Conservation (phyloP, 2,329 filamentous ascomycete species). For the Aspergillus tamarii region DNA sequence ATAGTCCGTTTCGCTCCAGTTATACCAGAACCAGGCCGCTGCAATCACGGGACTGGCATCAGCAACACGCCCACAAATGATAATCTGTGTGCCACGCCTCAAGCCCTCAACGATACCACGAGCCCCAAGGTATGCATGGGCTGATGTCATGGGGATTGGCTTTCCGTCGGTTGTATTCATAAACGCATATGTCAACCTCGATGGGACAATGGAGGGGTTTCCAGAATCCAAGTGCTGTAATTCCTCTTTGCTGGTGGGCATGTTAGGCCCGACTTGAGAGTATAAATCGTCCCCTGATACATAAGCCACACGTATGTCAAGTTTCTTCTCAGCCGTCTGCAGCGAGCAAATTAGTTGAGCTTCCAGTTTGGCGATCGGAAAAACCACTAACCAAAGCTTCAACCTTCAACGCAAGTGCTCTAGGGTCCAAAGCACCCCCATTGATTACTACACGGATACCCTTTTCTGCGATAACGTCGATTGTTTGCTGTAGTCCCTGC, state of each 20-base stretch:
- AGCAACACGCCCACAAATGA: slow-evolving; percentile 54
- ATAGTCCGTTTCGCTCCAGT: slow-evolving; percentile 53
- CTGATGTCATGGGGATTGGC: slow-evolving; percentile 49
- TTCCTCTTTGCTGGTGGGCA: slow-evolving; percentile 35
- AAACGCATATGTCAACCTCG: slow-evolving; percentile 43
- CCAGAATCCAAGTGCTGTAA: slow-evolving; percentile 47
- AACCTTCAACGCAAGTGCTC: slow-evolving; percentile 53
- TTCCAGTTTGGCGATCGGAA: slow-evolving; percentile 3
- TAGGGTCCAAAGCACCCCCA: slow-evolving; percentile 60
- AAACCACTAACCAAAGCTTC: slow-evolving; percentile 38
- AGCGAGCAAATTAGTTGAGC: not conserved
- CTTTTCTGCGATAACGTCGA: slow-evolving; percentile 52
- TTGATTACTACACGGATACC: slow-evolving; percentile 61
- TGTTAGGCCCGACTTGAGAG: slow-evolving; percentile 33
- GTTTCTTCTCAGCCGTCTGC: slow-evolving; percentile 38
- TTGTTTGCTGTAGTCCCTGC: slow-evolving; percentile 51
- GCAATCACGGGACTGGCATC: slow-evolving; percentile 60
- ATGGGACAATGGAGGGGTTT: slow-evolving; percentile 40
- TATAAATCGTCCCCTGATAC: slow-evolving; percentile 52
- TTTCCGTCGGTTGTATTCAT: slow-evolving; percentile 40
- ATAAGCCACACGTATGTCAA: slow-evolving; percentile 49
- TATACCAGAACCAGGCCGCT: slow-evolving; percentile 60
- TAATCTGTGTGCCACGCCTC: slow-evolving; percentile 49
- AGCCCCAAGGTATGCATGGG: slow-evolving; percentile 55
- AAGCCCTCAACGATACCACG: slow-evolving; percentile 52